Evolutionary conservation across 139 green algal genomes (phyloP).

Genomic region (Chlorella sp.): DNA sequence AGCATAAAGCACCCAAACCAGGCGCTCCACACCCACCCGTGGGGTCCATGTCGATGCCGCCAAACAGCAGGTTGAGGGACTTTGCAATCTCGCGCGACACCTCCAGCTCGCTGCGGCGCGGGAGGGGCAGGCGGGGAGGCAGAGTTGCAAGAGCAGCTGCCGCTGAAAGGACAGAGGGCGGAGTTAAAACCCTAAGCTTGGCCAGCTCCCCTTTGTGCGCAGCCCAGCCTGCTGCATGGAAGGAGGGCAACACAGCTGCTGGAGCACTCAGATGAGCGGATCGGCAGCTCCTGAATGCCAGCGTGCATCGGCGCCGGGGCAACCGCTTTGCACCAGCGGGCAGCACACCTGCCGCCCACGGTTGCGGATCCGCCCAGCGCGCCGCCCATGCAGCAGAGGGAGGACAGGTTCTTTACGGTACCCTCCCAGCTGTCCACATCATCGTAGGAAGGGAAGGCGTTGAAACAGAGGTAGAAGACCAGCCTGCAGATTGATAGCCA

Average conservation of each 20-base stretch:
- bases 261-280: no score
- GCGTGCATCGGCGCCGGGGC: no score
- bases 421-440: constrained; percentile 45
- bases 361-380: not conserved
- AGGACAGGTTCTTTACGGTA: not conserved
- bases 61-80: constrained; percentile 43
- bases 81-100: constrained; percentile 33
- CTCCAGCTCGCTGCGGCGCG: not conserved
- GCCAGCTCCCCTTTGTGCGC: no score
- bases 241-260: no score
- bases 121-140: no score
- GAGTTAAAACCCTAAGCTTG: no score
- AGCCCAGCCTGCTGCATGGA: no score
- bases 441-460: constrained; percentile 47
- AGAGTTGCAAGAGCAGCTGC: no score
- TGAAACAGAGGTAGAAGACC: constrained; percentile 18
- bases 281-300: no score
- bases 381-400: constrained; percentile 12
- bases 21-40: not conserved
- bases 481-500: no score
- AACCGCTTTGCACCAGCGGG: no score
- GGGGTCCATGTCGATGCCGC: constrained; percentile 49
- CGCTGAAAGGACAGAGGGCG: no score
- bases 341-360: constrained; percentile 20
- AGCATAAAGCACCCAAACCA: not conserved